These are phyloP conservation scores for Prinsepia uniflora DNA, from an alignment of 306 rosid genomes.

Conservation along the genomic window DNA sequence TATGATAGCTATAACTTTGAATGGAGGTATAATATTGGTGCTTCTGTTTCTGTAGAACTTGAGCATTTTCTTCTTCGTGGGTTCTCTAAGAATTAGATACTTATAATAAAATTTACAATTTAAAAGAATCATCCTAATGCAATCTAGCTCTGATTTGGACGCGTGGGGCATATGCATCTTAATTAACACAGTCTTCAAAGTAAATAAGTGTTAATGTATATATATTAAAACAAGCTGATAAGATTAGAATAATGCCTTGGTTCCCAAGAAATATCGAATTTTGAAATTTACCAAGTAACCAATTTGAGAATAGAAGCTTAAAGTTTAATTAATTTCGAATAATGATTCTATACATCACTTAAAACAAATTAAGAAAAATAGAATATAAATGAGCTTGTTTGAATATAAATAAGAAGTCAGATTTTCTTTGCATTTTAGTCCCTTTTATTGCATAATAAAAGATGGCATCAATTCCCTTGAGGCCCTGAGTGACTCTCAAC, in stretches of 20 bases:
- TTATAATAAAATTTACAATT: neutral
- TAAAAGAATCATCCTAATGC: neutral
- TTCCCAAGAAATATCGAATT: neutral
- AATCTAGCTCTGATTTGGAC: neutral
- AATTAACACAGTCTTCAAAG: neutral
- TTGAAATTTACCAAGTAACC: no score
- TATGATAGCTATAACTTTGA: neutral
- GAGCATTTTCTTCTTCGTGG: neutral
- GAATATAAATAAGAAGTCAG: no score
- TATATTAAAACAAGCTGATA: neutral
- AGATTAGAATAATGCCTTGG: neutral
- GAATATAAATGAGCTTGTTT: no score
- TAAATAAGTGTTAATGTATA: no score
- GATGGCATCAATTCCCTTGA: slow-evolving; percentile 17
- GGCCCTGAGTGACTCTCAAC: no score
- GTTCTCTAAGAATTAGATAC: neutral
- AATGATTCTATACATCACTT: no score
- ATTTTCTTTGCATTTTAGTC: neutral
- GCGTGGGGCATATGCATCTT: neutral
- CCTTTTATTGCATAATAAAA: neutral
- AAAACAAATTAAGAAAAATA: no score
- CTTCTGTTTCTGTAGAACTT: neutral
- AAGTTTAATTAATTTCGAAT: no score
- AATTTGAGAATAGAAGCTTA: no score
- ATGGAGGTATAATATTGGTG: neutral